Base-by-base conservation (phyloP, 176 grass and related monocot genomes). In the Carex parvula region DNA sequence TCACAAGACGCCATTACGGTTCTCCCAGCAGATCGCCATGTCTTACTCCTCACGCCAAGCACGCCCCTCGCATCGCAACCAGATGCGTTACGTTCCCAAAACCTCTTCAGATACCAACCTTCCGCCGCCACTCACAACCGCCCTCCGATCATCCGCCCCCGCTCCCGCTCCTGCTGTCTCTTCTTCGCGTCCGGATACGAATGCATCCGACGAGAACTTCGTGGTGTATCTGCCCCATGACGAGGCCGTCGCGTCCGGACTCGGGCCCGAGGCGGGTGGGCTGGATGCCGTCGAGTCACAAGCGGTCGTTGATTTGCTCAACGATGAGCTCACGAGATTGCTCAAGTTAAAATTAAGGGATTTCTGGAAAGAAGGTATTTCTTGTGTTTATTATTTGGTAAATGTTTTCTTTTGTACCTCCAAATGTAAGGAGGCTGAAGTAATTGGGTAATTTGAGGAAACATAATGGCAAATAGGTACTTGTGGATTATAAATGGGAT, bases 221-320 rank as follows among this genome's bases (percentile, higher is more conserved):
- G 88, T 95, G 55, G 63, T 60, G 6, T 98, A 98, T 84, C 79
- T 98, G 72, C 96, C 96, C 53, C 96, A 98, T 67, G 96, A 98
- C 61, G 96, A 98, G 91, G 93, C 93, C 18, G 86, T 93, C 13
- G 93, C 96, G 17, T 90, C 91, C 21, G 96, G 96, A 48, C 89
- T 98, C 42, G 86, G 93, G 24, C 70, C 88, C 15, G 88, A 90
- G 24, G 33, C 88, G 1, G 88, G 88, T 17, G 96, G 96, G 46
- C 75, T 95, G 86, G 96, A 98, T 26, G 91, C 88, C 59, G 76
- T 95, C 21, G 96, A 93, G 91, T 93, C 96, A 24, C 96, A 98
- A 87, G 50, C 80, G 71, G 92, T 98, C 84, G 96, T 98, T 48
- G 96, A 98, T 86, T 82, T 90, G 76, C 91, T 95, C 20, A 98